These are phyloP conservation scores for Arctium lappa DNA, from an alignment of 129 eudicot species.

Conservation along the genomic window DNA sequence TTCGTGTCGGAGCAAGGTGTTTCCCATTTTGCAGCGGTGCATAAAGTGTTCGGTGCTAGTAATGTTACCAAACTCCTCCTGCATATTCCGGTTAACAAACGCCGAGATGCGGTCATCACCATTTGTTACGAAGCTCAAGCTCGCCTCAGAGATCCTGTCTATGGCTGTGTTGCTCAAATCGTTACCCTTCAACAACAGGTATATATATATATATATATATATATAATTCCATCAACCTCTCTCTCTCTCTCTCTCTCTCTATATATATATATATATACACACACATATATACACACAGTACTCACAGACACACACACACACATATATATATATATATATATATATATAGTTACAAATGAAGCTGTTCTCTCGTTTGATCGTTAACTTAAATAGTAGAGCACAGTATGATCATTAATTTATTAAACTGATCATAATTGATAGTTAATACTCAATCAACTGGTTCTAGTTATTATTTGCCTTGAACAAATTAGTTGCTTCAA, in stretches of 20 bases:
- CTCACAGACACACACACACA: no score
- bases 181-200: constrained; percentile 74
- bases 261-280: background rate
- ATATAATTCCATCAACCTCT: background rate
- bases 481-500: background rate
- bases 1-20: constrained; percentile 79
- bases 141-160: constrained; percentile 65
- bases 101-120: constrained; percentile 64
- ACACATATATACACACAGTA: no score
- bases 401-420: background rate
- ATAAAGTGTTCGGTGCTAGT: constrained; percentile 73
- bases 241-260: background rate
- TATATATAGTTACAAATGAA: no score
- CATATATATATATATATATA: background rate
- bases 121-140: constrained; percentile 72
- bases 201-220: background rate
- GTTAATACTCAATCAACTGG: background rate
- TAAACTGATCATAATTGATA: background rate
- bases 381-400: background rate
- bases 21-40: constrained; percentile 78
- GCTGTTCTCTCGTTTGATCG: background rate
- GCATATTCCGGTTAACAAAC: constrained; percentile 51
- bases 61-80: constrained; percentile 59
- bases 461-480: background rate
- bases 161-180: constrained; percentile 72